Conservation (phyloP, 2,329 filamentous ascomycete species). For the Pyricularia sp. region DNA sequence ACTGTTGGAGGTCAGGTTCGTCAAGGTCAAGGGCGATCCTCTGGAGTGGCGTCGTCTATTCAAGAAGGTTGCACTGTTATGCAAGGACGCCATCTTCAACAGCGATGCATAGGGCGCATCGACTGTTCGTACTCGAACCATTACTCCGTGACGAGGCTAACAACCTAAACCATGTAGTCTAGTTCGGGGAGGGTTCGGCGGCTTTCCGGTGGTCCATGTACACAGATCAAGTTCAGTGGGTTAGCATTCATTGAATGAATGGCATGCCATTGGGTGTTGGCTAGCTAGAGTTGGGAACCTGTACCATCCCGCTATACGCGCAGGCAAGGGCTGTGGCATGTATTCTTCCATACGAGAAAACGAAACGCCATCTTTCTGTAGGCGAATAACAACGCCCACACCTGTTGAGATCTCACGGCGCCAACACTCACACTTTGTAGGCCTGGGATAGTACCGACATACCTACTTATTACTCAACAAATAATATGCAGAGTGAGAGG, state of each 20-base stretch:
- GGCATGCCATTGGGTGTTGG: not conserved
- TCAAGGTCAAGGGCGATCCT: constrained; percentile 91
- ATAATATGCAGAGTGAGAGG: too few species aligned
- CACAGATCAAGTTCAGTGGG: not conserved
- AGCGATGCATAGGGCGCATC: constrained; percentile 23
- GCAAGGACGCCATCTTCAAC: constrained; percentile 69
- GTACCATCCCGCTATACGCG: too few species aligned
- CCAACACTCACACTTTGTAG: too few species aligned
- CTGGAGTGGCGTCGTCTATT: constrained; percentile 95
- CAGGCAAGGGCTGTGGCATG: too few species aligned
- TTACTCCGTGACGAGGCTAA: not conserved
- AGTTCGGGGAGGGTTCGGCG: not conserved
- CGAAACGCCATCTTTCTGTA: not conserved
- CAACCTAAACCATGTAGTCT: not conserved
- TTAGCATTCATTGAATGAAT: not conserved
- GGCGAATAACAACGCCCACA: not conserved
- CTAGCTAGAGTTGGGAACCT: not conserved
- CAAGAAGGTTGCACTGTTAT: constrained; percentile 83
- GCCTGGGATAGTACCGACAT: too few species aligned
- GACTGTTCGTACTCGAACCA: not conserved
- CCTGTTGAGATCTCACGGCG: not conserved
- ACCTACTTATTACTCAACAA: too few species aligned
- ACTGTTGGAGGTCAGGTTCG: constrained; percentile 74
- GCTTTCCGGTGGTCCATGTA: not conserved
- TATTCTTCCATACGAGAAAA: not conserved